Evolutionary conservation across 108 stramenopile genomes (phyloP).

Genomic region (Skeletonema costatum): DNA sequence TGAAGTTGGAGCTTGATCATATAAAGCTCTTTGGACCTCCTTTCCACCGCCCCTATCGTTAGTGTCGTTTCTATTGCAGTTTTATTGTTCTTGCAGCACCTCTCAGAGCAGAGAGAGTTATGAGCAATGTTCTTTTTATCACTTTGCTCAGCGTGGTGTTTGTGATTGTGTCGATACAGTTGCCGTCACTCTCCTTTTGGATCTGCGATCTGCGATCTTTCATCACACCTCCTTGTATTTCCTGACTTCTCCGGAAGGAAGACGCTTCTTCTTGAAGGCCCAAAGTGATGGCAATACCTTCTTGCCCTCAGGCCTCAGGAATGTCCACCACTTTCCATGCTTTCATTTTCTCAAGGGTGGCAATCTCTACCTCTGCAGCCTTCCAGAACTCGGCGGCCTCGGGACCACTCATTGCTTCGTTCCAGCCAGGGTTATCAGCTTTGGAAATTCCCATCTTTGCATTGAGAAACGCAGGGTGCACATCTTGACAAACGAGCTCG

Average conservation of each 20-base stretch:
- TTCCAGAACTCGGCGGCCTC: conserved; percentile 27
- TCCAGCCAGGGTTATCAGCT: conserved; percentile 36
- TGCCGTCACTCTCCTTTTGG: too few relatives aligned
- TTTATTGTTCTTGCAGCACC: too few relatives aligned
- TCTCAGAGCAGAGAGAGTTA: too few relatives aligned
- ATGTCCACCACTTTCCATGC: conserved; percentile 28
- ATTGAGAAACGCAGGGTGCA: background rate
- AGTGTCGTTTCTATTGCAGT: too few relatives aligned
- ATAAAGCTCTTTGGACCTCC: too few relatives aligned
- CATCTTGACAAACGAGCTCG: background rate
- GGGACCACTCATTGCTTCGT: conserved; percentile 52
- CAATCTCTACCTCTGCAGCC: conserved; percentile 31
- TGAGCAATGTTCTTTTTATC: too few relatives aligned
- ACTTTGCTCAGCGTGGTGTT: too few relatives aligned
- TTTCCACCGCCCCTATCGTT: too few relatives aligned
- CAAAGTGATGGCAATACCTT: conserved; percentile 25
- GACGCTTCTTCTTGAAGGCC: conserved; percentile 38
- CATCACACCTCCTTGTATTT: conserved; percentile 59
- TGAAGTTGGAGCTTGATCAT: too few relatives aligned
- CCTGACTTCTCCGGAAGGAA: conserved; percentile 18
- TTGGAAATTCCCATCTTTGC: background rate
- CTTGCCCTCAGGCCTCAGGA: background rate
- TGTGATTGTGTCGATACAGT: too few relatives aligned
- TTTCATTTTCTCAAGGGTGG: conserved; percentile 14
- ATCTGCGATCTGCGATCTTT: too few relatives aligned